These are phyloP conservation scores for Uromyces viciae-fabae DNA, from an alignment of 1,284 basidiomycete species.

Conservation along the genomic window DNA sequence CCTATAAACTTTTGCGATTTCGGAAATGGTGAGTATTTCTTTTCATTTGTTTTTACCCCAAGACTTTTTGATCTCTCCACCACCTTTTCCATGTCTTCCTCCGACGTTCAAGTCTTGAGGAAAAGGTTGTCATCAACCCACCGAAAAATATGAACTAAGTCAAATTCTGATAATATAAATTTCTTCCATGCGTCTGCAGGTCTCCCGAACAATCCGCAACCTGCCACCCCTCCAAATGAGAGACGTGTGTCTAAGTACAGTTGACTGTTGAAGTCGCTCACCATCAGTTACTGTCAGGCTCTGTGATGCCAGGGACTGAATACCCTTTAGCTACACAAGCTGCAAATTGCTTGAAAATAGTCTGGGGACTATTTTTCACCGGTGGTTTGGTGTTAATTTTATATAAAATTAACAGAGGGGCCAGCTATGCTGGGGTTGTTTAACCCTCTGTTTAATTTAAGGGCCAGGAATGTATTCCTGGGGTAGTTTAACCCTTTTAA, in stretches of 20 bases:
- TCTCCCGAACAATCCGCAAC: not conserved
- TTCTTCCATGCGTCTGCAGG: constrained; percentile 17
- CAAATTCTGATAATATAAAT: not conserved
- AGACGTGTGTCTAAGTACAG: constrained; percentile 8
- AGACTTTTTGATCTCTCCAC: not conserved
- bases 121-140: constrained; percentile 20
- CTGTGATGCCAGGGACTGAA: too few species aligned
- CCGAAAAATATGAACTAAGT: not conserved
- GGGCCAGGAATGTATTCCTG: too few species aligned
- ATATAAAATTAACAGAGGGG: too few species aligned
- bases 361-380: too few species aligned
- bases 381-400: too few species aligned
- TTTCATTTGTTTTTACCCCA: constrained; percentile 1
- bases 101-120: not conserved
- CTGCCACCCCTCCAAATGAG: constrained; percentile 6
- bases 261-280: not conserved
- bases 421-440: too few species aligned
- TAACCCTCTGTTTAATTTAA: too few species aligned
- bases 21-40: not conserved
- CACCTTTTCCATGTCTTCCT: not conserved
- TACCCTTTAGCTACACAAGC: too few species aligned
- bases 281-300: not conserved
- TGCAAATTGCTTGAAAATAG: too few species aligned
- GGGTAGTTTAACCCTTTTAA: too few species aligned
- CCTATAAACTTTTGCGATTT: constrained; percentile 5